Percentiles rank a stretch among this genome's conserved stretches.
Evolutionary conservation across 1,284 basidiomycete genomes (phyloP).

Genomic region (Phellopilus nigrolimitatus): DNA sequence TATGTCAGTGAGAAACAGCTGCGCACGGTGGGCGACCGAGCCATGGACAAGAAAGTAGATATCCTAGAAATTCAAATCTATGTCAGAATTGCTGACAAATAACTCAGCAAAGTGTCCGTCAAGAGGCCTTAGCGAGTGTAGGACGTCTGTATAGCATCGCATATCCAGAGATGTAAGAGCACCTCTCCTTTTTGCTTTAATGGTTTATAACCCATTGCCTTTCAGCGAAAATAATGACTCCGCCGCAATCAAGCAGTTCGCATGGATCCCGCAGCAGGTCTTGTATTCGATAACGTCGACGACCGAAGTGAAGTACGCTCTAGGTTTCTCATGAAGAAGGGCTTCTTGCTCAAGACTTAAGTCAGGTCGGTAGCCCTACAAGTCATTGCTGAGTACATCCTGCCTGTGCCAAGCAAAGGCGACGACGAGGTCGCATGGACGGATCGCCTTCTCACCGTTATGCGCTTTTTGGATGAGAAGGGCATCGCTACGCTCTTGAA

Average conservation of each 20-base stretch:
- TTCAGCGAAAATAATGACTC: constrained; percentile 75
- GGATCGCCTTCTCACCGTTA: constrained; percentile 73
- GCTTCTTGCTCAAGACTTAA: background rate
- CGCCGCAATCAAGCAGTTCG: constrained; percentile 75
- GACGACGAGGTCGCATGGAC: constrained; percentile 77
- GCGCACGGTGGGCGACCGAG: constrained; percentile 63
- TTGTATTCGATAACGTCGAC: constrained; percentile 48
- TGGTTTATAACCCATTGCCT: constrained; percentile 13
- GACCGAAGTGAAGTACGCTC: constrained; percentile 52
- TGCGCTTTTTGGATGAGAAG: constrained; percentile 65
- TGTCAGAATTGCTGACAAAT: background rate
- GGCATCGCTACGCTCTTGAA: constrained; percentile 53
- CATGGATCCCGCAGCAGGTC: constrained; percentile 88
- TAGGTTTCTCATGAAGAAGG: background rate
- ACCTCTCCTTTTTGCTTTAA: background rate
- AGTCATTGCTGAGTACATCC: constrained; percentile 67
- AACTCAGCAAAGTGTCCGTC: constrained; percentile 66
- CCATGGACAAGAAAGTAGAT: constrained; percentile 81
- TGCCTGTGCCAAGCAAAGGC: constrained; percentile 75
- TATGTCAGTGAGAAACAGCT: constrained; percentile 69
- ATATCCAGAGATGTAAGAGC: constrained; percentile 83
- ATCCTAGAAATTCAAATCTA: background rate
- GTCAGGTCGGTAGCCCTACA: constrained; percentile 57
- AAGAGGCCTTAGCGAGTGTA: constrained; percentile 74
- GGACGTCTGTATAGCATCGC: constrained; percentile 81